Base-by-base conservation (phyloP, 306 rosid species). In the Gillenia trifoliata region DNA sequence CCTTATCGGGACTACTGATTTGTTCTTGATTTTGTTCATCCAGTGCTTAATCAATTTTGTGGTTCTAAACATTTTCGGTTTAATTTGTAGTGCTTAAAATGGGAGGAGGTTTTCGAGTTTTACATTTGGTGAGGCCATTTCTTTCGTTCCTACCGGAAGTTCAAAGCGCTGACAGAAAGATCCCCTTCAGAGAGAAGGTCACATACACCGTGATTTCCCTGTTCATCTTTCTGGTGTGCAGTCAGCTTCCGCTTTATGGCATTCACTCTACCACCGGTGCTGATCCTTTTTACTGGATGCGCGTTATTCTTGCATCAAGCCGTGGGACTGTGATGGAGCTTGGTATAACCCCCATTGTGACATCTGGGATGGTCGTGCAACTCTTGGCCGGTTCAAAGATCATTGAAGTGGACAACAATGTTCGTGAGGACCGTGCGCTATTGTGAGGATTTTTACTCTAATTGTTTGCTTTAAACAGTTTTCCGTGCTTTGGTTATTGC, bases 261-360 rank as follows among this genome's bases (percentile, higher is more conserved):
- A 93, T 93, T 43, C 98, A 93, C 84, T 93, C 98, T 29, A 93
- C 98, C 13, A 93, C 95, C 0, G 95, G 96, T n/a, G 93, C 96
- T 0, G 98, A 93, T 89, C 96, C 98, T 16, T 93, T 93, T 83
- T 93, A 90, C 65, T 93, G 98, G 98, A 93, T 93, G 96, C 92
- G 96, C 73, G 95, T 86, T 57, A 93, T 93, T 57, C 98, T 93
- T 25, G 98, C 98, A 66, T 93, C 96, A 0, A 93, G 86, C 71
- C 92, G 96, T 57, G 98, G 98, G 67, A 93, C 98, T 25, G 98
- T 93, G 26, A 93, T 93, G 98, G 98, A 93, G 82, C 98, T 93
- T 34, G 96, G 95, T 50, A 90, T 93, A 80, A 93, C 98, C 73
- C 98, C 96, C 4, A 93, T 90, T 75, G 98, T 93, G 55, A 93